Conservation (phyloP, 345 rosid species). For the Murraya koenigii region DNA sequence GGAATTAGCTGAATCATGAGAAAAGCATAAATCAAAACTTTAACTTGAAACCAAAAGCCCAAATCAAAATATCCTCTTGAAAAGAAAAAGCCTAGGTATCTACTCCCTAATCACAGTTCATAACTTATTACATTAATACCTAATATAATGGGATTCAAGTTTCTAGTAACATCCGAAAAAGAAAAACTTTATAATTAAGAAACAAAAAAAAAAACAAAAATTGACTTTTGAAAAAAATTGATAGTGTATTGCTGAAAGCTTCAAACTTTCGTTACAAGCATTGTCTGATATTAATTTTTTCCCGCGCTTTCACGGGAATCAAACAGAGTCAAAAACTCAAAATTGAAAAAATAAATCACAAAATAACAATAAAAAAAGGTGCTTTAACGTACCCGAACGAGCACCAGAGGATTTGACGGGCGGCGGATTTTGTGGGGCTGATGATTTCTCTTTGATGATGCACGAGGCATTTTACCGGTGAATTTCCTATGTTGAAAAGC, state of each 20-base stretch:
- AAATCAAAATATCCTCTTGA: background rate
- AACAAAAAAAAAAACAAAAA: background rate
- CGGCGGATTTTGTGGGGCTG: slow-evolving; percentile 35
- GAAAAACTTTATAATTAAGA: background rate
- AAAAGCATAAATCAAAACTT: background rate
- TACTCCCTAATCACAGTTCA: background rate
- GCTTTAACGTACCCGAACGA: slow-evolving; percentile 22
- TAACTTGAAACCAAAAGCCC: background rate
- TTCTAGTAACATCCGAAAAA: background rate
- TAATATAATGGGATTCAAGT: too few relatives aligned
- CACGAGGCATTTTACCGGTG: slow-evolving; percentile 35
- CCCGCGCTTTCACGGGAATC: slow-evolving; percentile 28
- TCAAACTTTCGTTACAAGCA: background rate
- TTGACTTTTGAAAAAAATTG: background rate
- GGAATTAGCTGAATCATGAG: background rate
- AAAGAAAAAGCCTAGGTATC: background rate
- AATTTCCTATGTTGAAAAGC: background rate
- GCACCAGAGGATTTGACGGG: slow-evolving; percentile 31
- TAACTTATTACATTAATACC: background rate
- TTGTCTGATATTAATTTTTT: background rate
- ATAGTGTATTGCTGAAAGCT: background rate
- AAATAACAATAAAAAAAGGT: background rate
- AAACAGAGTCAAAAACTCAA: background rate
- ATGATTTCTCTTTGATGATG: slow-evolving; percentile 45
- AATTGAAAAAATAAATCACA: background rate